These are phyloP conservation scores for Ceriops zippeliana DNA, from an alignment of 345 rosid genomes.

Conservation along the genomic window DNA sequence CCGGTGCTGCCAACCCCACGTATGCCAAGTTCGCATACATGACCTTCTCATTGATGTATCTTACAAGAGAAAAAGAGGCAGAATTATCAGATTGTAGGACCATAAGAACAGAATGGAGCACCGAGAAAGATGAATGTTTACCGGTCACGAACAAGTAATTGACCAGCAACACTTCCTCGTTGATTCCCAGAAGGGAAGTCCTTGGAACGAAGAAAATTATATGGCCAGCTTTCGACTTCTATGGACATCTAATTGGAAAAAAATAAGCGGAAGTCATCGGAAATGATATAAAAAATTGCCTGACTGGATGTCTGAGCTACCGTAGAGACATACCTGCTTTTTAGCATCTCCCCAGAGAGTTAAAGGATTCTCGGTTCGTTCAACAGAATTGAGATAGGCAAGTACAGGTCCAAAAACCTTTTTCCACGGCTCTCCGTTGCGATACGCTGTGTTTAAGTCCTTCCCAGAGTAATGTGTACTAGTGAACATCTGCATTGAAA, in stretches of 20 bases:
- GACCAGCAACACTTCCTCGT: conserved; percentile 64
- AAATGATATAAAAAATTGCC: neutral
- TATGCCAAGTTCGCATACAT: conserved; percentile 41
- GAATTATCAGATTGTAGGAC: neutral
- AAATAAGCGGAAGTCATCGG: neutral
- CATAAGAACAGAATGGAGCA: neutral
- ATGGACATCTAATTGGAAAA: neutral
- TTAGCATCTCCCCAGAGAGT: conserved; percentile 75
- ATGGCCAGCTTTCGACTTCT: conserved; percentile 74
- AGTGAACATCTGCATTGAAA: conserved; percentile 58
- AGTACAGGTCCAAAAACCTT: conserved; percentile 77
- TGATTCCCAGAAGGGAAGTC: conserved; percentile 49
- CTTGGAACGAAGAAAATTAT: conserved; percentile 41
- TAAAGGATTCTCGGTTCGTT: conserved; percentile 6
- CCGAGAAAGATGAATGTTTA: conserved; percentile 10
- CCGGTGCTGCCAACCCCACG: conserved; percentile 69
- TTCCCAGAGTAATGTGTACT: conserved; percentile 69
- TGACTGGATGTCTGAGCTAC: neutral
- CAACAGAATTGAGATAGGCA: conserved; percentile 56
- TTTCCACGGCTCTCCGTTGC: conserved; percentile 61
- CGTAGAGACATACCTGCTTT: conserved; percentile 38
- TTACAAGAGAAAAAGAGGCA: conserved; percentile 1
- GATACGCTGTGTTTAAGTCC: conserved; percentile 42
- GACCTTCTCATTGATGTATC: conserved; percentile 22
- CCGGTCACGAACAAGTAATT: conserved; percentile 58